These are phyloP conservation scores for Taphrina communis DNA, from an alignment of 1,139 yeast genomes.

Conservation along the genomic window DNA sequence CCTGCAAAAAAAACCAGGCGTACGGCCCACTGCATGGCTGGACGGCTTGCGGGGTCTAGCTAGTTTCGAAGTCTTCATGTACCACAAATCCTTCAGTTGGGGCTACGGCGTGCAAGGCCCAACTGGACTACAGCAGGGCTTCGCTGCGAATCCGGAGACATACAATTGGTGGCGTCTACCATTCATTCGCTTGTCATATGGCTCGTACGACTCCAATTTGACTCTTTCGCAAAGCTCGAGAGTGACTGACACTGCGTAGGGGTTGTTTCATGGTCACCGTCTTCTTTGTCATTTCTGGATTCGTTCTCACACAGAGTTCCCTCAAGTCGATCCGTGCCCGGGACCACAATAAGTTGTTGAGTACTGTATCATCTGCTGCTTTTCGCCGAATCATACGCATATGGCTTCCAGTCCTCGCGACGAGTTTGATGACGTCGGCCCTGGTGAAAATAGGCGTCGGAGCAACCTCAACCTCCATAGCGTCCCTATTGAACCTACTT, in stretches of 20 bases:
- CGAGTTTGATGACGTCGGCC: too few relatives aligned
- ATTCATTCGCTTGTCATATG: slow-evolving; percentile 3
- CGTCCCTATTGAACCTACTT: not conserved
- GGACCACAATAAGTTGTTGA: not conserved
- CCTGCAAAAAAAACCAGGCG: too few relatives aligned
- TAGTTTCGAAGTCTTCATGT: too few relatives aligned
- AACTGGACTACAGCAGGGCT: too few relatives aligned
- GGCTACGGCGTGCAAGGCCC: too few relatives aligned
- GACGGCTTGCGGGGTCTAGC: too few relatives aligned
- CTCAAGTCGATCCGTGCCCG: slow-evolving; percentile 16
- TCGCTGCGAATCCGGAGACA: too few relatives aligned
- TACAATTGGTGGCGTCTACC: slow-evolving; percentile 35
- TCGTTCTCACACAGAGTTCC: slow-evolving; percentile 18
- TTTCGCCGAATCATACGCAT: slow-evolving; percentile 20
- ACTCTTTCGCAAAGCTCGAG: not conserved
- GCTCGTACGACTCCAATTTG: not conserved
- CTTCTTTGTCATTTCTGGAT: slow-evolving; percentile 37
- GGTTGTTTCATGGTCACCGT: slow-evolving; percentile 25
- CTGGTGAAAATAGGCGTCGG: too few relatives aligned
- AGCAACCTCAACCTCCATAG: too few relatives aligned
- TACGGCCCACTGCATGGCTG: too few relatives aligned
- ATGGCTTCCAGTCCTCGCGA: slow-evolving; percentile 21
- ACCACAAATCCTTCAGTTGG: too few relatives aligned
- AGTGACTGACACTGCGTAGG: slow-evolving; percentile 2
- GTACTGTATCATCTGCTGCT: slow-evolving; percentile 15